phyloP scores from a whole-genome alignment of 176 grass and related monocot species.

The Avena insularis region DNA sequence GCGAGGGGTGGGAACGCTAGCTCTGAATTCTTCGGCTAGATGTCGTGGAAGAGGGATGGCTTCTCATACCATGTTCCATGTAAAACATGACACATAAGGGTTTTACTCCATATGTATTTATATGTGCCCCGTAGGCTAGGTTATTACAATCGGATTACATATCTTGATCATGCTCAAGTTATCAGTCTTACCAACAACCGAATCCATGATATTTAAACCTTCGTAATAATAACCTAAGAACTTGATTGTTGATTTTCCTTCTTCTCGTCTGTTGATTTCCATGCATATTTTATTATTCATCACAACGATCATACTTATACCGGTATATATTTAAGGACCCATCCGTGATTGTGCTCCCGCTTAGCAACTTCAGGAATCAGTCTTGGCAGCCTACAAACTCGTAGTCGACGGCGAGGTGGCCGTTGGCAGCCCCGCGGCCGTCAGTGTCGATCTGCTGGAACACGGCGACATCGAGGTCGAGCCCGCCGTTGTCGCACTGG shows the following conservation, averaged over 20 bases:
- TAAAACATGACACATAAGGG: no score
- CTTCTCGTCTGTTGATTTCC: background rate
- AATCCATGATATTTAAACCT: background rate
- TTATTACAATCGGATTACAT: no score
- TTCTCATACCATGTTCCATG: no score
- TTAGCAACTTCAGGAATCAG: slow-evolving; percentile 21
- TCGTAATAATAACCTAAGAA: background rate
- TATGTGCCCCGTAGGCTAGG: no score
- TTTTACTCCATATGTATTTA: no score
- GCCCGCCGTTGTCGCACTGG: slow-evolving; percentile 71
- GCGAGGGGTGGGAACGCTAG: no score
- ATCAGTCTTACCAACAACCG: background rate
- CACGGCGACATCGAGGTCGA: slow-evolving; percentile 67
- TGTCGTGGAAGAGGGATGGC: no score
- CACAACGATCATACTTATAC: background rate
- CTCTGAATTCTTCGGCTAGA: no score
- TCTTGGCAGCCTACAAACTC: slow-evolving; percentile 56
- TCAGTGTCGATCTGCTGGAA: slow-evolving; percentile 72
- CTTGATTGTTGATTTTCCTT: background rate
- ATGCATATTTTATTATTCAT: background rate
- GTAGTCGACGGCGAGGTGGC: slow-evolving; percentile 62
- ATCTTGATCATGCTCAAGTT: background rate
- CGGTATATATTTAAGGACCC: background rate
- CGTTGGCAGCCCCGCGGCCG: slow-evolving; percentile 34
- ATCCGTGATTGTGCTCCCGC: background rate